phyloP scores from a whole-genome alignment of 345 rosid genomes.

The Moringa oleifera region DNA sequence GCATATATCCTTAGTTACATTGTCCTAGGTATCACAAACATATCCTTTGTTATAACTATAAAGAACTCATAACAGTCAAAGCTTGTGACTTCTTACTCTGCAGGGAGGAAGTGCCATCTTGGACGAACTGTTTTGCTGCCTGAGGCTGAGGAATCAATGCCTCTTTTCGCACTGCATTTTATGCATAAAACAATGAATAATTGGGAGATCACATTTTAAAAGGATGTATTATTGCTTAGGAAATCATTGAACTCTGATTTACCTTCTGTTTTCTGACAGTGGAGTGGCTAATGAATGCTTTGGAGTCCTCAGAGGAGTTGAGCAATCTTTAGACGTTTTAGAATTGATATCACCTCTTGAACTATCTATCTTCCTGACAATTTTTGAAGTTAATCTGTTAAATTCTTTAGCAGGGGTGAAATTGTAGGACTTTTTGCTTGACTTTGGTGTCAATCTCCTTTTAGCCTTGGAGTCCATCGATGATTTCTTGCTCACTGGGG shows the following conservation, averaged over 20 bases:
- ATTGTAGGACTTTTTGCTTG: conserved; percentile 43
- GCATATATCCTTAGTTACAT: too few species aligned
- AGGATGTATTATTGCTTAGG: conserved; percentile 1
- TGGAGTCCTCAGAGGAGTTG: conserved; percentile 66
- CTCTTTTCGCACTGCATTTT: conserved; percentile 45
- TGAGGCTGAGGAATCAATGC: conserved; percentile 34
- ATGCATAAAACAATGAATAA: background rate
- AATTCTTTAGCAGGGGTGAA: conserved; percentile 70
- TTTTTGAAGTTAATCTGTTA: conserved; percentile 46
- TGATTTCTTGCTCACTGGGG: conserved; percentile 32
- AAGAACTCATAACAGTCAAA: background rate
- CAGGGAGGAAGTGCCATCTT: conserved; percentile 64
- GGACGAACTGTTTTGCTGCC: conserved; percentile 47
- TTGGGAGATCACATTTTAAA: background rate
- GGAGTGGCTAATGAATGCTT: conserved; percentile 50
- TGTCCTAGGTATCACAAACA: background rate
- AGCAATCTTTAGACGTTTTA: conserved; percentile 44
- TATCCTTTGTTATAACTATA: background rate
- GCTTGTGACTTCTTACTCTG: conserved; percentile 49
- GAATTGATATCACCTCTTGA: conserved; percentile 39
- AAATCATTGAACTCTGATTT: conserved; percentile 6
- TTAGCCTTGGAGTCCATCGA: conserved; percentile 19
- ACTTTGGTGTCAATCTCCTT: conserved; percentile 48
- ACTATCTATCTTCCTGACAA: conserved; percentile 53
- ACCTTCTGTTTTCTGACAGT: conserved; percentile 52